Conservation (phyloP, 441 rosid genomes). For the Mallotus japonicus region DNA sequence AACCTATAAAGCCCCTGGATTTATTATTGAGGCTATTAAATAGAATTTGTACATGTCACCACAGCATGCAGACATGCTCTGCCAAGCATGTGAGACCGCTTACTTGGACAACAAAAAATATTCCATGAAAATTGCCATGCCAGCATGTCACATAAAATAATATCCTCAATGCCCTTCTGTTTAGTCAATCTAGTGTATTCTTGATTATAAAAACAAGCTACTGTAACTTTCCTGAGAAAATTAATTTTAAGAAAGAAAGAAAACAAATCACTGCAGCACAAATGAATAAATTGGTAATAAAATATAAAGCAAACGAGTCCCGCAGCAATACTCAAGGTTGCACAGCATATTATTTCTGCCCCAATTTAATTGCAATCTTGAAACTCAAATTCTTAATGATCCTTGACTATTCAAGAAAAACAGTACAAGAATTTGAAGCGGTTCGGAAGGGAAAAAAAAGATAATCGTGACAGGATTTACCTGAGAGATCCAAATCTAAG, state of each 20-base stretch:
- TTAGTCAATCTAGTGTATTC: background rate
- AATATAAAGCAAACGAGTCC: background rate
- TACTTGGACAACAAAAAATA: background rate
- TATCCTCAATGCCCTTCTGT: background rate
- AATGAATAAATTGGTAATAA: slow-evolving; percentile 9
- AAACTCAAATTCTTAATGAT: slow-evolving; percentile 6
- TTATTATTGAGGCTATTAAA: background rate
- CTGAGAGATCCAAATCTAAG: slow-evolving; percentile 56
- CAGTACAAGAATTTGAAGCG: background rate
- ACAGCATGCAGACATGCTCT: background rate
- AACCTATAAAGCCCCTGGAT: background rate
- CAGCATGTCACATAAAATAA: background rate
- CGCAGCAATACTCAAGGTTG: background rate
- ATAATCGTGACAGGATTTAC: slow-evolving; percentile 27
- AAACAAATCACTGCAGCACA: background rate
- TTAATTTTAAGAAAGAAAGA: background rate
- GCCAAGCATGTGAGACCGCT: background rate
- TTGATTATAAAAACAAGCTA: background rate
- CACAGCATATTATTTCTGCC: background rate
- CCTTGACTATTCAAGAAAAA: background rate
- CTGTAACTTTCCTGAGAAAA: background rate
- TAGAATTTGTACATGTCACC: background rate
- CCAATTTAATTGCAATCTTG: slow-evolving; percentile 4
- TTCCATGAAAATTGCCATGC: background rate
- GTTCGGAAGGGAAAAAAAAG: slow-evolving; percentile 13